Base-by-base conservation (phyloP, 1,139 yeast species). In the Yamadazyma trypodendri region DNA sequence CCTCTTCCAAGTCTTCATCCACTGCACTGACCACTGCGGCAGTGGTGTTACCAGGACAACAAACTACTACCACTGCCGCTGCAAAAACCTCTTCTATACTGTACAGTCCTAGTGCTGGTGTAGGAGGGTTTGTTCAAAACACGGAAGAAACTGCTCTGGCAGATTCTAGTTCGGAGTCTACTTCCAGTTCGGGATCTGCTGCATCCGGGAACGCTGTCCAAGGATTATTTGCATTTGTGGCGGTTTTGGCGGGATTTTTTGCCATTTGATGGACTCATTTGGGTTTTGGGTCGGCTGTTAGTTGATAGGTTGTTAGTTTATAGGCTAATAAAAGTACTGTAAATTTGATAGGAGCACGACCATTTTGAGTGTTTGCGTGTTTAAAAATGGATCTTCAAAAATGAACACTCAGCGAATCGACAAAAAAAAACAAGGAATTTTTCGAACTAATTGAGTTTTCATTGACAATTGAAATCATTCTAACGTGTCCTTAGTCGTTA, bases 51-150 rank as follows among this genome's bases (percentile, higher is more conserved):
- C 36, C 36, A 11, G 39, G 39, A 13, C 31, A 22, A n/a, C 31
- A 32, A 32, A 37, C 25, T 10, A 12, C 10, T 17, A 17, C 31
- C 23, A 18, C 4, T 25, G n/a, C 21, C 16, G 32, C 29, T 17
- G n/a, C 42, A 9, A 36, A 49, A 6, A 23, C 25, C n/a, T 5
- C 25, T 23, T 23, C 25, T 11, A 23, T 10, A 5, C 34, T 45
- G 11, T 49, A 49, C 24, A 37, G 48, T 24, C 51, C 60, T 30
- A 50, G 52, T 41, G 54, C 46, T 49, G 52, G 60, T 33, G 45
- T 58, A 18, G 68, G 67, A 6, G 72, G 71, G 8, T 68, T 66
- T 45, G 56, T 59, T n/a, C 73, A 67, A 51, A 53, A 58, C 38
- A 39, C 63, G 9, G 40, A 43, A 31, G 21, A 45, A 8, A 44